A percentile compares a stretch with the other conserved stretches of the same genome.
Conservation (phyloP, 805 yeast genomes). For the Grigorovia jiainica region DNA sequence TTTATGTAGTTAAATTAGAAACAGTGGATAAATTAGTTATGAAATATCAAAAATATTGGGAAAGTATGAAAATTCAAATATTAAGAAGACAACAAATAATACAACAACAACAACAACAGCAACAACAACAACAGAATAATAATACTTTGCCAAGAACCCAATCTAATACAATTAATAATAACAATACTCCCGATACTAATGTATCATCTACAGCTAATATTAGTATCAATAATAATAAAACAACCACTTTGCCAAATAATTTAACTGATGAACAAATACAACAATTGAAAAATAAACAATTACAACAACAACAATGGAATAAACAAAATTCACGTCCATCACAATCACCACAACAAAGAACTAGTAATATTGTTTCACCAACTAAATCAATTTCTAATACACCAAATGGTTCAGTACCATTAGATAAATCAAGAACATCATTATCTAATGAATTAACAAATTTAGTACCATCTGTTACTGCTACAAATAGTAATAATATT, state of each 20-base stretch:
- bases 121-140: slow-evolving; percentile 3
- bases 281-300: slow-evolving; percentile 19
- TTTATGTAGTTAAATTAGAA: slow-evolving; percentile 63
- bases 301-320: background rate
- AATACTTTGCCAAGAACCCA: slow-evolving; percentile 1
- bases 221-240: slow-evolving; percentile 4
- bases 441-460: background rate
- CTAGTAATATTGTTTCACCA: background rate
- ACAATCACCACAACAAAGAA: background rate
- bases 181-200: too few species aligned
- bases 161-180: background rate
- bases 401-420: background rate
- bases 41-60: slow-evolving; percentile 68
- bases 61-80: slow-evolving; percentile 60
- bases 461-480: background rate
- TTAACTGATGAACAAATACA: slow-evolving; percentile 20
- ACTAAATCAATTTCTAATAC: background rate
- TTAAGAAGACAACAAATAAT: slow-evolving; percentile 31
- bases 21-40: slow-evolving; percentile 58
- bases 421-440: background rate
- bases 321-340: background rate
- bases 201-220: too few species aligned
- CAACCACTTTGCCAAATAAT: slow-evolving; percentile 9
- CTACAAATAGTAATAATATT: background rate
- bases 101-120: slow-evolving; percentile 25